Base-by-base conservation (phyloP, 2,329 filamentous ascomycete genomes). In the Alternaria novae-zelandiae region DNA sequence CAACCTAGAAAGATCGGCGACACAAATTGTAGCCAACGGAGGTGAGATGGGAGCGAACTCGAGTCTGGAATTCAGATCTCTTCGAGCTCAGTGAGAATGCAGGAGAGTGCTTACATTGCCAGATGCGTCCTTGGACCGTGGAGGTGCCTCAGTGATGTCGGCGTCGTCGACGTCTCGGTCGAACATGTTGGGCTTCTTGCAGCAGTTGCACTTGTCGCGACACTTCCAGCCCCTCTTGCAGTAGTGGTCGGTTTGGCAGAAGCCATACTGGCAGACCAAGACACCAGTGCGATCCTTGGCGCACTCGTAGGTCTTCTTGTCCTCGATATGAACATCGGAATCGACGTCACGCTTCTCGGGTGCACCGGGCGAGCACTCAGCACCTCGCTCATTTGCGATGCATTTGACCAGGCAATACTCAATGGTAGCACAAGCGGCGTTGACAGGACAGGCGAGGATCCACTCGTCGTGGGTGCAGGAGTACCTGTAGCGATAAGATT, bases 161-260 rank as follows among this genome's bases (percentile, higher is more conserved):
- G 44, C 32, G n/a, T 25, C 13, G 4, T n/a, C 30, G n/a, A 41
- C 5, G 5, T 36, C 46, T 45, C 54, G 25, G 7, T 25, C 43
- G 13, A 51, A 23, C 6, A 26, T n/a, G 4, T 0, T 20, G 12
- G 41, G 12, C 50, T 61, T 63, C 54, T 57, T 61, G 51, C 65
- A 70, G 46, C 67, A 70, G 13, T 10, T 32, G 44, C 67, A 70
- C 5, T 59, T 43, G n/a, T 68, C 57, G 30, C 30, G 56, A 46
- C 67, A 68, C n/a, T 44, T 54, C 15, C 36, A 51, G 2, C 54
- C 57, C 58, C 32, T 54, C 12, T 54, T 57, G 59, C 65, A 69
- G 43, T 65, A 68, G 20, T 56, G 51, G 6, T 65, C 67, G 8
- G 57, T 61, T 11, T 46, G 50, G 50, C 65, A 70, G 53, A 70